Evolutionary conservation across 2,329 filamentous ascomycete species (phyloP).

Genomic region (Epicoccum sorghinum): DNA sequence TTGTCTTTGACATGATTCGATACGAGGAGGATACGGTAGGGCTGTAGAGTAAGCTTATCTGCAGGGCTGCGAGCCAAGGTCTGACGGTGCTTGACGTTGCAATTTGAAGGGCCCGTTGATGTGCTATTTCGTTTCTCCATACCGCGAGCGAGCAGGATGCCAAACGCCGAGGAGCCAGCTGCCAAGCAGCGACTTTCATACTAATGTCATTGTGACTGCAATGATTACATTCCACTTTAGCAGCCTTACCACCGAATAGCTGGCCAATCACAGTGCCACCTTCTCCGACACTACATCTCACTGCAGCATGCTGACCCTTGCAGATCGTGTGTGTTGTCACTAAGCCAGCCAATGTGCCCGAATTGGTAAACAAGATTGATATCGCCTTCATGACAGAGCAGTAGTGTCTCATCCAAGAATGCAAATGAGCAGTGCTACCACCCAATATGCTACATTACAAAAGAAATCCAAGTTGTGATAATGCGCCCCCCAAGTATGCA

Average conservation of each 20-base stretch:
- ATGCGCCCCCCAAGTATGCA: conserved; percentile 16
- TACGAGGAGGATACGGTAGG: conserved; percentile 7
- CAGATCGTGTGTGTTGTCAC: conserved; percentile 10
- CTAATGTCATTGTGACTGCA: conserved; percentile 6
- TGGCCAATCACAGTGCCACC: conserved; percentile 5
- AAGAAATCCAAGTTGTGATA: conserved; percentile 9
- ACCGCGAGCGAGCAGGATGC: neutral
- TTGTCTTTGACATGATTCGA: neutral
- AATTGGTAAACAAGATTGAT: conserved; percentile 8
- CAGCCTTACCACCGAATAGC: neutral
- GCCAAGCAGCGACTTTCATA: neutral
- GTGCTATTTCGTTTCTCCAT: neutral
- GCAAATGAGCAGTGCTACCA: conserved; percentile 9
- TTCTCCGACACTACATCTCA: conserved; percentile 9
- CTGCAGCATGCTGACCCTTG: conserved; percentile 13
- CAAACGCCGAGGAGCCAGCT: neutral
- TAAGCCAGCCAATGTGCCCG: conserved; percentile 3
- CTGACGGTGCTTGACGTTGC: neutral
- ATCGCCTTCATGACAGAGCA: conserved; percentile 8
- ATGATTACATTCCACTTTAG: conserved; percentile 5
- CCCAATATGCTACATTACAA: conserved; percentile 15
- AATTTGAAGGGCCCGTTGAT: neutral
- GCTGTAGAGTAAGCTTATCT: conserved; percentile 5
- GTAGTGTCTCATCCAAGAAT: conserved; percentile 23
- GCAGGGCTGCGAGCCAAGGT: neutral